Conservation (phyloP, 1,139 yeast genomes). For the Debaryomyces fabryi region DNA sequence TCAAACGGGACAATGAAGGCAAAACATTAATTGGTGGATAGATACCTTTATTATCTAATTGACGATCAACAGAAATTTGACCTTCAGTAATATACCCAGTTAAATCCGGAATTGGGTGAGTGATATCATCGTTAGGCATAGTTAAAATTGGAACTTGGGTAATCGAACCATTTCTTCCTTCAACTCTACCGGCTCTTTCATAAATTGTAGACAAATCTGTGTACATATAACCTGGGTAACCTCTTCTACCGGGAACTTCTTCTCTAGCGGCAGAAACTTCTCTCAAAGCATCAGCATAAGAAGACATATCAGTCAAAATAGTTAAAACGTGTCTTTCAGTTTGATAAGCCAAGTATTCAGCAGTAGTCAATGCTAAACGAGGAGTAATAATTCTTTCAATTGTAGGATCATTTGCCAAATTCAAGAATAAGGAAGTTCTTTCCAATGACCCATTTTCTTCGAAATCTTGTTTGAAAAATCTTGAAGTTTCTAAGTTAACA, state of each 20-base stretch:
- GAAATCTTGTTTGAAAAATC: constrained; percentile 90
- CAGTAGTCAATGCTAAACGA: constrained; percentile 98
- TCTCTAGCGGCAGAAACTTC: constrained; percentile 99
- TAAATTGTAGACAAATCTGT: constrained; percentile 98
- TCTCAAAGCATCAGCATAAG: constrained; percentile 98
- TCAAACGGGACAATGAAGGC: constrained; percentile 95
- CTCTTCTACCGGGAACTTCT: constrained; percentile 99
- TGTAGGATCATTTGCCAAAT: constrained; percentile 98
- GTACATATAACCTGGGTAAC: constrained; percentile 99
- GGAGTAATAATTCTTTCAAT: constrained; percentile 99
- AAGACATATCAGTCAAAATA: constrained; percentile 97
- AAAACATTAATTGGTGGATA: constrained; percentile 98
- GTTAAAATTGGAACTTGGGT: constrained; percentile 98
- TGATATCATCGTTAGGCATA: constrained; percentile 99
- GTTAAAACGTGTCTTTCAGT: constrained; percentile 99
- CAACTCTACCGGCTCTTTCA: constrained; percentile 99
- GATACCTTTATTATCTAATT: constrained; percentile 91
- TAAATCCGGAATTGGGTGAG: constrained; percentile 99
- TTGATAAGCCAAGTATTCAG: constrained; percentile 97
- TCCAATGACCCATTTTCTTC: constrained; percentile 98
- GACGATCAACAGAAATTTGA: constrained; percentile 96
- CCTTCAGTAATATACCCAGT: constrained; percentile 99
- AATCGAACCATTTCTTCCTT: constrained; percentile 98
- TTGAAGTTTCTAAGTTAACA: constrained; percentile 51
- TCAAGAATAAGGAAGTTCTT: constrained; percentile 93